These are phyloP conservation scores for Aphanomyces cochlioides DNA, from an alignment of 352 stramenopile genomes.

Conservation along the genomic window DNA sequence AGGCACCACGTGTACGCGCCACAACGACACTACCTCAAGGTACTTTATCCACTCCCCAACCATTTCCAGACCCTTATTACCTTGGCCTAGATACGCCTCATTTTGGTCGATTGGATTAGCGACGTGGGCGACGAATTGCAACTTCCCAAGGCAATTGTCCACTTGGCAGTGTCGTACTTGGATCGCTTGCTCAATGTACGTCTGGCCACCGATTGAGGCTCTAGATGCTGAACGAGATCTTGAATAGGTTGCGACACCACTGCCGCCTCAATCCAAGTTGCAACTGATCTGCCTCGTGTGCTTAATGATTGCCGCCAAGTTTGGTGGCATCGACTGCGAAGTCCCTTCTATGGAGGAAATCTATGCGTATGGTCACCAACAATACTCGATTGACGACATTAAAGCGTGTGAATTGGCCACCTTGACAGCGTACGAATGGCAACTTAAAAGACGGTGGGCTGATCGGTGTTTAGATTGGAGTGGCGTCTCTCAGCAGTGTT, in stretches of 20 bases:
- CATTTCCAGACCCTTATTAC: neutral
- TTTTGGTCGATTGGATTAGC: conserved; percentile 64
- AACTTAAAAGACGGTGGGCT: no score
- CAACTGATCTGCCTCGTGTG: conserved; percentile 79
- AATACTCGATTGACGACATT: conserved; percentile 83
- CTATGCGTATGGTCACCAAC: conserved; percentile 80
- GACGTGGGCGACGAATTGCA: conserved; percentile 82
- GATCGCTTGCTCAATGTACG: conserved; percentile 57
- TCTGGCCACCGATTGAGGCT: neutral
- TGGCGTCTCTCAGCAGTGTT: conserved; percentile 69
- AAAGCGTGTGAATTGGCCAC: conserved; percentile 63
- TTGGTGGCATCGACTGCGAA: conserved; percentile 70
- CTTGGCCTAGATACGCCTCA: conserved; percentile 8
- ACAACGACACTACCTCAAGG: conserved; percentile 16
- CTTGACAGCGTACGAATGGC: conserved; percentile 42
- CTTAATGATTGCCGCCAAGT: conserved; percentile 78
- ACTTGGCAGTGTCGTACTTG: conserved; percentile 77
- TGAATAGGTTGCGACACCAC: neutral
- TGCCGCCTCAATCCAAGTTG: conserved; percentile 33
- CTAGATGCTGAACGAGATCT: neutral
- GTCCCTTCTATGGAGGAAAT: conserved; percentile 78
- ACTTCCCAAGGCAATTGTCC: conserved; percentile 75
- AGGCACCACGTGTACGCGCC: conserved; percentile 15
- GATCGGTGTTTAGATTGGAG: conserved; percentile 42
- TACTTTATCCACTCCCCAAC: neutral